Percentiles rank a stretch among this genome's conserved stretches.
phyloP scores from a whole-genome alignment of 352 stramenopile species.

The Pythium vanterpoolii region DNA sequence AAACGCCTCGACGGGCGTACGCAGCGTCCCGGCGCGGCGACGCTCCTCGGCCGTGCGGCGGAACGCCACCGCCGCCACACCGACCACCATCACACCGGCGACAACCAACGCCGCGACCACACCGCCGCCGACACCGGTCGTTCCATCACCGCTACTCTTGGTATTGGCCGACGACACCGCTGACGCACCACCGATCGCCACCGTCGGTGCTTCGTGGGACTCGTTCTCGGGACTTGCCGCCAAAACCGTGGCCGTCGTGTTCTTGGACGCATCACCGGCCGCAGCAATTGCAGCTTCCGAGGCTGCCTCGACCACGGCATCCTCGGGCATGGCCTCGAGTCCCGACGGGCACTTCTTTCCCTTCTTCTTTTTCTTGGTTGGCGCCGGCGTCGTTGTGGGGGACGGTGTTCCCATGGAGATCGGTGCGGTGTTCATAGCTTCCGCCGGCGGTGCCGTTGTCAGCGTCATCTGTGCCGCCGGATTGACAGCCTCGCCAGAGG shows the following conservation, averaged over 20 bases:
- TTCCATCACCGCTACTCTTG: neutral
- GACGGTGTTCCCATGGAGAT: neutral
- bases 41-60: slow-evolving; percentile 3
- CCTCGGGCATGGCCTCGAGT: slow-evolving; percentile 10
- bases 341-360: slow-evolving; percentile 13
- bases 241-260: neutral
- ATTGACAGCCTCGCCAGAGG: neutral
- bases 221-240: slow-evolving; percentile 1
- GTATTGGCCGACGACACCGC: slow-evolving; percentile 1
- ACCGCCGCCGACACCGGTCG: neutral
- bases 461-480: slow-evolving; percentile 1
- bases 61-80: slow-evolving; percentile 9
- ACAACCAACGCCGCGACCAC: slow-evolving; percentile 5
- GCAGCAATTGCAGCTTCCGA: slow-evolving; percentile 1
- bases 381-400: neutral
- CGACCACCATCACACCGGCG: slow-evolving; percentile 9
- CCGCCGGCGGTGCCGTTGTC: neutral
- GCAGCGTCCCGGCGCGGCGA: slow-evolving; percentile 8
- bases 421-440: neutral
- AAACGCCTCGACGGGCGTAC: slow-evolving; percentile 13
- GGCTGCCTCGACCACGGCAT: slow-evolving; percentile 1
- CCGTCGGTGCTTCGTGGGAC: neutral
- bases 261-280: neutral
- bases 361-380: slow-evolving; percentile 17
- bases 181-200: neutral